These are phyloP conservation scores for Meira nashicola DNA, from an alignment of 1,284 basidiomycete species.

Conservation along the genomic window DNA sequence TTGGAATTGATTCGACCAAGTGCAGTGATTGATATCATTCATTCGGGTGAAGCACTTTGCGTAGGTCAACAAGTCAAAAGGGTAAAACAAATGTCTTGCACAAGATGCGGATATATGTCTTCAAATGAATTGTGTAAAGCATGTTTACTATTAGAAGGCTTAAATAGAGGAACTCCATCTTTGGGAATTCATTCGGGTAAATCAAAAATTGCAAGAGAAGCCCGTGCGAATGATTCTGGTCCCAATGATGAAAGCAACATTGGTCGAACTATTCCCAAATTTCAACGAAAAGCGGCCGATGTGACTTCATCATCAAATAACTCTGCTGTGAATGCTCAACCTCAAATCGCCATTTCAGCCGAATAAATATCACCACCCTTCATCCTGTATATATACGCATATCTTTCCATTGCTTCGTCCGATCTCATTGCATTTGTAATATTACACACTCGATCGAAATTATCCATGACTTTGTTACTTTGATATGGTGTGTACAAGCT, in stretches of 20 bases:
- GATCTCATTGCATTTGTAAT: no score
- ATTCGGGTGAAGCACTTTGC: conserved; percentile 40
- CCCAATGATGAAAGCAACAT: conserved; percentile 1
- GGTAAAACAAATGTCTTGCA: conserved; percentile 39
- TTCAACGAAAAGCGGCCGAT: not conserved
- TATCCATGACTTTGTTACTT: no score
- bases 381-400: no score
- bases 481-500: no score
- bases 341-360: no score
- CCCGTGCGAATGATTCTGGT: not conserved
- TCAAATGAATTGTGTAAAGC: conserved; percentile 50
- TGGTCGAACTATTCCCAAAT: conserved; percentile 5
- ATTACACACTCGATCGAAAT: no score
- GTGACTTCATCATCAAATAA: no score
- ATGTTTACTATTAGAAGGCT: conserved; percentile 48
- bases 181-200: conserved; percentile 30
- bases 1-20: conserved; percentile 87
- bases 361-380: no score
- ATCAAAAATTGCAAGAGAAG: not conserved
- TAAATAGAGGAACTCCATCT: conserved; percentile 45
- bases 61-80: conserved; percentile 36
- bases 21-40: conserved; percentile 95
- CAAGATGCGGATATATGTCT: conserved; percentile 50
- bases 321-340: no score
- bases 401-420: no score